These are phyloP conservation scores for Aspergillus neotritici DNA, from an alignment of 2,329 filamentous ascomycete genomes.

Conservation along the genomic window DNA sequence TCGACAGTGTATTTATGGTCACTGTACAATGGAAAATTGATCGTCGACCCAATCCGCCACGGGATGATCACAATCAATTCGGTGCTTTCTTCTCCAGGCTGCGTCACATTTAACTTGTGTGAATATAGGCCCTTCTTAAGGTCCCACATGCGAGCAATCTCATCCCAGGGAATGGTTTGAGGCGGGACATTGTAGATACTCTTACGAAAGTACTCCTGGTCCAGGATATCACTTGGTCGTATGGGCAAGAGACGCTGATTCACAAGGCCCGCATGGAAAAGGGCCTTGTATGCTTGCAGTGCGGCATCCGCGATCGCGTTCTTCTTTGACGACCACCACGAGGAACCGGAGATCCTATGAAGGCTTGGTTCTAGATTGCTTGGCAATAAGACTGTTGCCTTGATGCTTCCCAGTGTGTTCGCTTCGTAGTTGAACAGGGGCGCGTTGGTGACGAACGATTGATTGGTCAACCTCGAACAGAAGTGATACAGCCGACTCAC, in stretches of 20 bases:
- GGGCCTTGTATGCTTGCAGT: neutral
- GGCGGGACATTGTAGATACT: neutral
- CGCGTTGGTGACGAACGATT: neutral
- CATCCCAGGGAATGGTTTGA: neutral
- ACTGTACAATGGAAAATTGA: neutral
- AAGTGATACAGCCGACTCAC: slow-evolving; percentile 1
- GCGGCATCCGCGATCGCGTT: neutral
- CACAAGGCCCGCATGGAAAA: neutral
- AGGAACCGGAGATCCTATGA: neutral
- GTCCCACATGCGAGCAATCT: neutral
- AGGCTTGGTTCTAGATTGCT: neutral
- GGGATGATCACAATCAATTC: neutral
- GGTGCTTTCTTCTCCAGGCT: neutral
- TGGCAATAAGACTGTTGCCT: neutral
- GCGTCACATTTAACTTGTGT: neutral
- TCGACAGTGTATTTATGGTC: neutral
- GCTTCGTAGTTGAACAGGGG: too few relatives aligned
- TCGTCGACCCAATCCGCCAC: neutral
- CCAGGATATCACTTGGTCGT: neutral
- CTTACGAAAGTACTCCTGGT: too few relatives aligned
- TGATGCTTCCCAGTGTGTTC: neutral
- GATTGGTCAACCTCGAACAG: neutral
- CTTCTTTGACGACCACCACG: neutral
- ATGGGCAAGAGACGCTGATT: neutral
- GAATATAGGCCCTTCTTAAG: neutral